Evolutionary conservation across 129 eudicot genomes (phyloP).

Genomic region (Apium graveolens): DNA sequence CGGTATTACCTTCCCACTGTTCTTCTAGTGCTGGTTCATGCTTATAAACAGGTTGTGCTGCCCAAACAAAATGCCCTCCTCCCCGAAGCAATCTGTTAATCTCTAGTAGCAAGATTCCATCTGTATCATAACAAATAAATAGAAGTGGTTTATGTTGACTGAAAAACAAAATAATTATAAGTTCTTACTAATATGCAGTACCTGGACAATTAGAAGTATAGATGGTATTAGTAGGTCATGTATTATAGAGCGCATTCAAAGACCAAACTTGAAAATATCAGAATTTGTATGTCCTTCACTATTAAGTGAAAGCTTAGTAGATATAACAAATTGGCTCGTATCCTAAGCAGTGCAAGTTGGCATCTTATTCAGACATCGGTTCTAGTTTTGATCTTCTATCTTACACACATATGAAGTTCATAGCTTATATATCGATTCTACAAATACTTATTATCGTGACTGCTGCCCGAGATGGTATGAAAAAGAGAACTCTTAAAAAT

Average conservation of each 20-base stretch:
- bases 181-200: background rate
- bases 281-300: background rate
- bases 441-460: background rate
- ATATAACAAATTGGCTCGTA: background rate
- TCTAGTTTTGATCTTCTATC: background rate
- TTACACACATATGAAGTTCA: background rate
- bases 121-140: conserved; percentile 33
- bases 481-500: background rate
- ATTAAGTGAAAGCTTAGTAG: background rate
- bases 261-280: background rate
- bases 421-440: background rate
- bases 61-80: conserved; percentile 97
- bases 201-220: background rate
- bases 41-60: conserved; percentile 97
- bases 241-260: background rate
- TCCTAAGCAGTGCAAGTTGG: background rate
- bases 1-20: conserved; percentile 83
- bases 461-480: background rate
- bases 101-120: conserved; percentile 95
- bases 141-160: background rate
- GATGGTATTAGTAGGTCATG: background rate
- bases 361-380: too few species aligned
- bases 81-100: conserved; percentile 87
- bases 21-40: conserved; percentile 83
- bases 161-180: background rate